These are phyloP conservation scores for Huntiella abstrusa DNA, from an alignment of 2,329 filamentous ascomycete genomes.

Conservation along the genomic window DNA sequence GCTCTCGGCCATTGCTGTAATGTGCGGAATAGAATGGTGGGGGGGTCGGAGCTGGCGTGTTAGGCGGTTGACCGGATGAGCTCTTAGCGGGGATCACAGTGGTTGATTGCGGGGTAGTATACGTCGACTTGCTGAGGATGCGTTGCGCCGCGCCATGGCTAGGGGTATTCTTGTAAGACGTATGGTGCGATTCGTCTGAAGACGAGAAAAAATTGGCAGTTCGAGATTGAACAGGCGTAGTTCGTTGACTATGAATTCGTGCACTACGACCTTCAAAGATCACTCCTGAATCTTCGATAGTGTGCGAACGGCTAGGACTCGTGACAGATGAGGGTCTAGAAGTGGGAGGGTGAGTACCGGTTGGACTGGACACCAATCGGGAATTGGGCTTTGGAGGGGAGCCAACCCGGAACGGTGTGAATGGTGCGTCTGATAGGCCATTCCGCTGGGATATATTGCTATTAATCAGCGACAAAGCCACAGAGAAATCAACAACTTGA, in stretches of 20 bases:
- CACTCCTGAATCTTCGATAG: too few species aligned
- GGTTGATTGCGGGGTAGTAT: neutral
- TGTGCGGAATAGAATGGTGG: neutral
- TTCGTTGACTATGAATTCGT: neutral
- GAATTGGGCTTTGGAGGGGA: too few species aligned
- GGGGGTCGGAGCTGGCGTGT: conserved; percentile 9
- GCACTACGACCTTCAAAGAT: too few species aligned
- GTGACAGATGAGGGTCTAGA: too few species aligned
- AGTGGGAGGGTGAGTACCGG: too few species aligned
- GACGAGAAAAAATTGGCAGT: neutral
- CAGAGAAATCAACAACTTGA: conserved; percentile 7
- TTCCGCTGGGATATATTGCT: neutral
- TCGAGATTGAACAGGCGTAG: neutral
- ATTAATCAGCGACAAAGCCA: conserved; percentile 1
- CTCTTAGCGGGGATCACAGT: neutral
- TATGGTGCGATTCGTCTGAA: neutral
- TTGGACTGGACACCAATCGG: too few species aligned
- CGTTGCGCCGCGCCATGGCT: conserved; percentile 9
- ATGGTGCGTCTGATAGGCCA: too few species aligned
- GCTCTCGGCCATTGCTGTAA: too few species aligned
- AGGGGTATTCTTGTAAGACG: neutral
- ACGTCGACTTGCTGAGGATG: conserved; percentile 3
- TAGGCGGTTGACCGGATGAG: conserved; percentile 3
- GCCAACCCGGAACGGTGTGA: too few species aligned
- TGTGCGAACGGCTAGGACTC: too few species aligned